Base-by-base conservation (phyloP, 2,329 filamentous ascomycete species). In the Ceratocystis lukuohia region DNA sequence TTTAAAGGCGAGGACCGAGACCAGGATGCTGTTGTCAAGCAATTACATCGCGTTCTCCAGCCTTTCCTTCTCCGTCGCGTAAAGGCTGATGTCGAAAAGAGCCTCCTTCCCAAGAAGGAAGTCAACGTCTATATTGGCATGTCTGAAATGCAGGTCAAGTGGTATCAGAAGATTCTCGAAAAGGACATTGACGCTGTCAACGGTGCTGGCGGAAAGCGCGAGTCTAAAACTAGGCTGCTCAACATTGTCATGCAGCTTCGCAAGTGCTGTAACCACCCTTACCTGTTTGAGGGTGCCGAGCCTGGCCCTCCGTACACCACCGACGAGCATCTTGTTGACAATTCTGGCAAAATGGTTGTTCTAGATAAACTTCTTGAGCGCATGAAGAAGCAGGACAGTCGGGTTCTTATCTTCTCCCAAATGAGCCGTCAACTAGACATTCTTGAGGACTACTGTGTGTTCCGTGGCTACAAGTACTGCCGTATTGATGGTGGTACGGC, bases 221-320 rank as follows among this genome's bases (percentile, higher is more conserved):
- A 99, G 77, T 97, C 93, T 41, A 99, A 99, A 79, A 99, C 94
- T 1, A 86, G 94, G 70, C 83, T 99, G 25, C 82, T 99, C 70
- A 99, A 99, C 77, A 99, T 99, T 73, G 94, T 99, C 71, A 99
- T 99, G 94, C 94, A 99, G 76, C 83, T 99, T 70, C 88, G 94
- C 72, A 99, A 99, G 77, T 99, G 94, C 77, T 99, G 94, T 76
- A 99, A 99, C 72, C 94, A 99, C 73, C 94, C 94, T 0, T 99
- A 99, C 72, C 84, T 99, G 0, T 99, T 99, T 71, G 94, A 99
- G 74, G 94, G 94, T 65, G 94, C 94, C 8, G 94, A 99, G 74
- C 94, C 94, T 53, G 94, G 94, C 33, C 95, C 94, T 12, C 94
- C 95, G 1, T 99, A 97, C 74, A 99, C 95, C 0, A 99, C 93